Evolutionary conservation across 495 filamentous ascomycete genomes (phyloP), one percentile per base, ranked within the genome.

Genomic region (Schizothecium vesticola): DNA sequence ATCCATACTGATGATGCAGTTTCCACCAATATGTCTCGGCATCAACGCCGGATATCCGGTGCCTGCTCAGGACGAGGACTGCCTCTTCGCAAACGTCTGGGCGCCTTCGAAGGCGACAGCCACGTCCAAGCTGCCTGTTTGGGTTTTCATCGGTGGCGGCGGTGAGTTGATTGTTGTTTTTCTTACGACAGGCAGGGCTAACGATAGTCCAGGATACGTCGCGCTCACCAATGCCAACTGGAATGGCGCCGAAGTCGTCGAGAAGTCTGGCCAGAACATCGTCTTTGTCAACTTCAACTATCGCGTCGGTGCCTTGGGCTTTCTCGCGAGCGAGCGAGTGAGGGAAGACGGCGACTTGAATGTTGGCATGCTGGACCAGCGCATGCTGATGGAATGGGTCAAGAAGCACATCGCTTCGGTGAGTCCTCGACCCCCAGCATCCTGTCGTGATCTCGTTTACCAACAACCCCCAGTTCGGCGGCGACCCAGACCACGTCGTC

Each of bases 101-200:
- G 85, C 89, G 5, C 91, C 91, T 3, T 75, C 84, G 0, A 81
- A 83, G 29, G 83, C 85, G 0, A 86, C 80, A 3, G 59, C 64
- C 0, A 61, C 67, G 4, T 83, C 80, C 0, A 85, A 81, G 23
- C 76, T 91, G 3, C 90, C 90, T 0, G 89, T 93, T 2, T 92
- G 84, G 79, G 83, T 92, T 60, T 92, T 86, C 70, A 89, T 94
- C 62, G 89, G 91, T 71, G 91, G 91, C n/a, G 91, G 91, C 19
- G 91, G 43, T 51, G 16, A 8, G 43, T 8, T 51, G 2, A 5
- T n/a, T 51, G 5, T 8, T n/a, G 5, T 3, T 51, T n/a, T 8
- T n/a, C 6, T 43, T 43, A 5, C 3, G 13, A 3, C 43, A n/a
- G 43, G 12, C 19, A n/a, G 43, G 11, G 43, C 19, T 51, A 8